Base-by-base conservation (phyloP, 306 rosid species). In the Casuarina cunninghamiana region DNA sequence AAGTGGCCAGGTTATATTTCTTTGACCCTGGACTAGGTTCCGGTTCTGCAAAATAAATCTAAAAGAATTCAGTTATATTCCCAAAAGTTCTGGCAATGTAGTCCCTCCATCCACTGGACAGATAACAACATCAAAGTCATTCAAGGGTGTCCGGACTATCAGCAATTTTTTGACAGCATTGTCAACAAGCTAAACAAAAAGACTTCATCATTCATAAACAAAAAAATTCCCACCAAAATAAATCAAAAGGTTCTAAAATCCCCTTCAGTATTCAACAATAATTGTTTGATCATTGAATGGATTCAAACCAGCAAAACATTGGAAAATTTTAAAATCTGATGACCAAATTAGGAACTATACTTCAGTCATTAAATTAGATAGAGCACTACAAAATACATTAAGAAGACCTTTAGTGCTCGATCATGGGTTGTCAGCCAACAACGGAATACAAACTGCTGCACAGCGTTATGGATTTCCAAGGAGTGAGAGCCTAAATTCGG, bases 341-440 rank as follows among this genome's bases (percentile, higher is more conserved):
- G 65, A 19, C 9, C 26, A 66, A 41, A 66, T 7, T 66, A 21
- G 71, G 42, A 41, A 21, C 71, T 3, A 39, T 38, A 41, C 71
- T 41, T 16, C 42, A 66, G 49, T 32, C 49, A 17, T 41, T 7
- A 66, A 51, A 73, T 38, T 4, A 71, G 76, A 76, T 3, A 37
- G 58, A 68, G 2, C 32, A 16, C 63, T 76, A 53, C 41, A 73
- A 75, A 78, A 75, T 77, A 66, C 69, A 79, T 72, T 60, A 53
- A 42, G 45, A 57, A 77, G 48, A 94, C 95, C 97, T 94, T 94
- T 61, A 92, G 94, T 76, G 88, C 84, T 81, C 96, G 96, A 81
- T 94, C 98, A 80, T 88, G 98, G 63, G 97, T 90, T 53, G 91
- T 84, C 83, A 92, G 68, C 97, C 97, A 94, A 80, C 87, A 87